Conservation (phyloP, 306 rosid species). For the Prunus salicina region DNA sequence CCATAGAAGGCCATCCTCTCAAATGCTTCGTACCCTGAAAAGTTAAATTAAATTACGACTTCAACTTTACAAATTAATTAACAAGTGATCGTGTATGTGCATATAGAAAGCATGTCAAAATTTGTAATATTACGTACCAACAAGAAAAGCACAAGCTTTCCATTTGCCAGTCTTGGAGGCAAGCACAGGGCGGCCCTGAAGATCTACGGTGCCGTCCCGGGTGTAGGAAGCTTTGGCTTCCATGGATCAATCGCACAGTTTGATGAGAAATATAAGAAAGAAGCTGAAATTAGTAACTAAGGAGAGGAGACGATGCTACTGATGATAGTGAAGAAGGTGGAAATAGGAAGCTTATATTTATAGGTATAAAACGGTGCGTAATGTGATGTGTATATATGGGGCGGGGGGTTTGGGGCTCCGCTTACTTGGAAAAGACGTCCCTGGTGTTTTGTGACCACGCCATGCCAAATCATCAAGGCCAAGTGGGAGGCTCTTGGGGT, state of each 20-base stretch:
- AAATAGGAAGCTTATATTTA: background rate
- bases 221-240: constrained; percentile 61
- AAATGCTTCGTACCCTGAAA: constrained; percentile 91
- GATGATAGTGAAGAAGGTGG: background rate
- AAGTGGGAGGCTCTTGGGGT: background rate
- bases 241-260: constrained; percentile 24
- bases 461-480: background rate
- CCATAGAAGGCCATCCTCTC: constrained; percentile 99
- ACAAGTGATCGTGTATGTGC: background rate
- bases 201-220: constrained; percentile 79
- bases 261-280: background rate
- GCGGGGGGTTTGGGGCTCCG: too few species aligned
- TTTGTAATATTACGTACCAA: constrained; percentile 41
- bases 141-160: constrained; percentile 96
- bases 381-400: background rate
- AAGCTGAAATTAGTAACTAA: background rate
- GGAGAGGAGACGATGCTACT: too few species aligned
- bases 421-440: too few species aligned
- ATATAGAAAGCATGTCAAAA: background rate
- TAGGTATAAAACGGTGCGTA: background rate
- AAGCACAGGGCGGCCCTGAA: constrained; percentile 68
- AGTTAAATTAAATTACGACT: background rate
- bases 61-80: background rate
- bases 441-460: too few species aligned
- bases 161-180: constrained; percentile 92